A percentile compares a stretch with the other conserved stretches of the same genome.
Evolutionary conservation across 805 yeast genomes (phyloP).

Genomic region (Candida golubevii): DNA sequence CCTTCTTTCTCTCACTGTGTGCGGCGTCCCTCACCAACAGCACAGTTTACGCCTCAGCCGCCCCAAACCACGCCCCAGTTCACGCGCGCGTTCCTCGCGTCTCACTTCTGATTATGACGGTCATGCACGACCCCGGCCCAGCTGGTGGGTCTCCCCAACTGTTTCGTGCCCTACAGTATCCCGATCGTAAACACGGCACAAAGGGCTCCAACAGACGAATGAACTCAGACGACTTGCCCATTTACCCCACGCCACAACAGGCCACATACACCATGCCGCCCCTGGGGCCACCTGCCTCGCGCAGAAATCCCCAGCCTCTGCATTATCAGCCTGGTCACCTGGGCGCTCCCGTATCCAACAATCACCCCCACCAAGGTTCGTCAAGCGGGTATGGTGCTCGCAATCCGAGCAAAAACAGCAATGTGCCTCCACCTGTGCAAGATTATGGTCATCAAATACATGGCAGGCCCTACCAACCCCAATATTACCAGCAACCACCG

Average conservation of each 20-base stretch:
- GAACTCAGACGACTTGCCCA: conserved; percentile 36
- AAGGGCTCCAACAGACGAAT: conserved; percentile 2
- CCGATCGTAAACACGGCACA: background rate
- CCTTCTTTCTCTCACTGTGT: too few relatives aligned
- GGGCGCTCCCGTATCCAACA: conserved; percentile 3
- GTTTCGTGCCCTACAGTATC: background rate
- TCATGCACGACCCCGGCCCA: conserved; percentile 7
- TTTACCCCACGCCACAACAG: conserved; percentile 45
- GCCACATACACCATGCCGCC: conserved; percentile 24
- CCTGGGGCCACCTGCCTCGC: conserved; percentile 3
- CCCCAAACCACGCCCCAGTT: too few relatives aligned
- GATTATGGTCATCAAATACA: conserved; percentile 2
- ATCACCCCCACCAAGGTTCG: background rate
- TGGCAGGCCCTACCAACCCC: conserved; percentile 6
- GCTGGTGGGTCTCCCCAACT: conserved; percentile 1
- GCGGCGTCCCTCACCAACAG: too few relatives aligned
- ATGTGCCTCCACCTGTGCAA: conserved; percentile 10
- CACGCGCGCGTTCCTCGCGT: background rate
- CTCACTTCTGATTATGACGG: conserved; percentile 5
- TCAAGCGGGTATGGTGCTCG: conserved; percentile 1
- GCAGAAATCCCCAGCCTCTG: conserved; percentile 5
- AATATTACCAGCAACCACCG: background rate
- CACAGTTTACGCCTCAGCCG: too few relatives aligned
- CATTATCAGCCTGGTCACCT: conserved; percentile 5
- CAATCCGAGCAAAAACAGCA: conserved; percentile 1